Base-by-base conservation (phyloP, 495 filamentous ascomycete species). In the Penicillium samsonianum region DNA sequence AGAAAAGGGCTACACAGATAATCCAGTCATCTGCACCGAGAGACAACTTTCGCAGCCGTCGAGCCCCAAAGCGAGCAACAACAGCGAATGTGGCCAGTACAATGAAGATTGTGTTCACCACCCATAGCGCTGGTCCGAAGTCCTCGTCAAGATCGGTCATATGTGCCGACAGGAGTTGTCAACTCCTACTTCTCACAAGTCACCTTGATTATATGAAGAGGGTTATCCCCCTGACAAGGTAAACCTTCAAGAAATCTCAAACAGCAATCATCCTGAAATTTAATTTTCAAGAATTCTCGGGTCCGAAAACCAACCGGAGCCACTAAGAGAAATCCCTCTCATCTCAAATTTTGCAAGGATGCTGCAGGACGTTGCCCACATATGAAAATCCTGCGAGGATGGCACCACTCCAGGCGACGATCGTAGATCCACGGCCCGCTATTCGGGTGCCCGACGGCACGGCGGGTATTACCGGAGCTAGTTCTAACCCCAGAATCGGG, bases 21-120 rank as follows among this genome's bases (percentile, higher is more conserved):
- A 28, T 20, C 50, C 35, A 53, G 20, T 53, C 50, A 41, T 53
- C 50, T 20, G 25, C 19, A 4, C 50, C 35, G n/a, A 53, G 25
- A 7, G 31, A 10, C 19, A 53, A 10, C 35, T 41, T 53, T 41
- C 23, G n/a, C 50, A 53, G 16, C 2, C 11, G 31, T 5, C 50
- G 17, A 38, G 50, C 31, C 9, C 28, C 50, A 14, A 41, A 20
- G 5, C 50, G 50, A 6, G 28, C 50, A 7, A 28, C 16, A 10
- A 53, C 50, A 17, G 33, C 17, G 11, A 53, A 10, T 7, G 35
- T 53, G 14, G 50, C 50, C 19, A 53, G 10, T 3, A 28, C 50
- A 9, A 42, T 53, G 50, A 53, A 53, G 33, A 53, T n/a, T 17
- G 17, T 53, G 35, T 53, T 53, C 31, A 53, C 50, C 4, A 20